phyloP scores from a whole-genome alignment of 345 rosid species.

The Leavenworthia alabamica region DNA sequence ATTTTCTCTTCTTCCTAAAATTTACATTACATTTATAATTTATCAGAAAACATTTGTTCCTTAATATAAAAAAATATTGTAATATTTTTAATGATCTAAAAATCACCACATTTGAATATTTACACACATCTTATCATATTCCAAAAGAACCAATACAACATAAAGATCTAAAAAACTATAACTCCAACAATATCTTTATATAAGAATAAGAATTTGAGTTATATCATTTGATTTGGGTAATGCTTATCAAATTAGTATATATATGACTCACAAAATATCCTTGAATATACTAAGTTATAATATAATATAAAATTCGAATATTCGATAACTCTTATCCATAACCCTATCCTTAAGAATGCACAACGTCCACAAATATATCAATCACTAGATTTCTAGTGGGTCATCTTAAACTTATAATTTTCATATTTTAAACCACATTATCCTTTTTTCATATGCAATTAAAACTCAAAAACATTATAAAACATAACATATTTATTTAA shows the following conservation, averaged over 20 bases:
- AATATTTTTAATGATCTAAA: too few species aligned
- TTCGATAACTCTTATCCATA: constrained; percentile 18
- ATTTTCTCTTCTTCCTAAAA: too few species aligned
- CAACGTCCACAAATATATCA: constrained; percentile 14
- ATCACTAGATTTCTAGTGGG: constrained; percentile 22
- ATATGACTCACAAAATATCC: constrained; percentile 4
- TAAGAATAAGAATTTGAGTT: too few species aligned
- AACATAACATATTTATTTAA: constrained; percentile 29
- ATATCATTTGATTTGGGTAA: not conserved
- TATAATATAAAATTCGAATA: not conserved
- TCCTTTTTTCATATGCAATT: not conserved
- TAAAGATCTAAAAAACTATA: too few species aligned
- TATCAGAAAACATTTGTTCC: too few species aligned
- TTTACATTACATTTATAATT: too few species aligned
- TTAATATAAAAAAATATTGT: too few species aligned
- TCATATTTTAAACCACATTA: not conserved
- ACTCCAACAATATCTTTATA: too few species aligned
- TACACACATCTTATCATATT: too few species aligned
- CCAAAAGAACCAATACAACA: too few species aligned
- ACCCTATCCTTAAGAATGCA: constrained; percentile 18
- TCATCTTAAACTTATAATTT: not conserved
- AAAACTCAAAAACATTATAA: not conserved
- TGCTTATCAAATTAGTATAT: not conserved
- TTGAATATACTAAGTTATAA: constrained; percentile 8
- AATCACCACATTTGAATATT: too few species aligned